phyloP scores from a whole-genome alignment of 768 basidiomycete genomes.

The Lyophyllum atratum region DNA sequence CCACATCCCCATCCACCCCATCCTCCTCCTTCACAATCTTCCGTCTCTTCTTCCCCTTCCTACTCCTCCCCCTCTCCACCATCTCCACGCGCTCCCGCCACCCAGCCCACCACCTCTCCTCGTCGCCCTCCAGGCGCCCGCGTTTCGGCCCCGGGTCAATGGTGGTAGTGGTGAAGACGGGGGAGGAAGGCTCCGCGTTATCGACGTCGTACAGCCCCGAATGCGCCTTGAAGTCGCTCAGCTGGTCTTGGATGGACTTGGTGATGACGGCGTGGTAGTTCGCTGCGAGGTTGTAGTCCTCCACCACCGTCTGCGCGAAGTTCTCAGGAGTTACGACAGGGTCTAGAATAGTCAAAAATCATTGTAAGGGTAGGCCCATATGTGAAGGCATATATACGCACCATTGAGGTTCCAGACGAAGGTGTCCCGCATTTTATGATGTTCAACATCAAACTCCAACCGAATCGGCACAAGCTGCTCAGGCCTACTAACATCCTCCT shows the following conservation, averaged over 20 bases:
- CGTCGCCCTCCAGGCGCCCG: slow-evolving; percentile 22
- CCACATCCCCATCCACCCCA: slow-evolving; percentile 21
- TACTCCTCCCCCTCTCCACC: not conserved
- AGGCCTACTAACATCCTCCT: slow-evolving; percentile 57
- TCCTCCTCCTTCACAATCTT: slow-evolving; percentile 34
- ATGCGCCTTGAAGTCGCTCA: slow-evolving; percentile 78
- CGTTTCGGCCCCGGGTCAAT: not conserved
- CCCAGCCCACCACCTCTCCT: slow-evolving; percentile 25
- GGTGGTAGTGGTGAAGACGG: not conserved
- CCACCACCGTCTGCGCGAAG: slow-evolving; percentile 88
- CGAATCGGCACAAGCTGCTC: slow-evolving; percentile 93
- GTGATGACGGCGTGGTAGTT: slow-evolving; percentile 68
- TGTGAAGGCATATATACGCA: slow-evolving; percentile 37
- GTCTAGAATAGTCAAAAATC: slow-evolving; percentile 49
- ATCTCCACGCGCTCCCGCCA: slow-evolving; percentile 11
- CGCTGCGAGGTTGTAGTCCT: slow-evolving; percentile 81
- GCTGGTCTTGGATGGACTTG: slow-evolving; percentile 86
- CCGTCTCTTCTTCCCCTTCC: slow-evolving; percentile 40
- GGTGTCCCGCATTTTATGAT: slow-evolving; percentile 91
- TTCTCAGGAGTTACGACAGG: slow-evolving; percentile 85
- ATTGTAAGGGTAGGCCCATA: not conserved
- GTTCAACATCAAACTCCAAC: slow-evolving; percentile 95
- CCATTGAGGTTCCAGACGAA: slow-evolving; percentile 98
- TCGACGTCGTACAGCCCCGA: slow-evolving; percentile 55
- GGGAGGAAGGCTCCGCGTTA: slow-evolving; percentile 22